Evolutionary conservation across 441 rosid species (phyloP), one percentile per base, ranked within the genome.

Genomic region (Daphne laureola): DNA sequence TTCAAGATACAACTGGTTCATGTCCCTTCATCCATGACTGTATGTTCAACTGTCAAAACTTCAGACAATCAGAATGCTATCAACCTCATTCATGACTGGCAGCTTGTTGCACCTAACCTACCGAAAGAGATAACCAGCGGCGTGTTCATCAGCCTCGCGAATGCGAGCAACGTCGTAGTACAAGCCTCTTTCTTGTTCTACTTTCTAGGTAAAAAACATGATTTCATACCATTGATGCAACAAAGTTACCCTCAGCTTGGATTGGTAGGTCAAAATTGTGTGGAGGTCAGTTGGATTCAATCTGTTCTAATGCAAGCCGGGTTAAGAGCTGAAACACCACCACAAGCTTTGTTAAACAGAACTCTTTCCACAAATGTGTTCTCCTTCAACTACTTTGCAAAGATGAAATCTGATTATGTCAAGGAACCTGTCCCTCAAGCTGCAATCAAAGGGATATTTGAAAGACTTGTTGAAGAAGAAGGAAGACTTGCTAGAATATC

Each of bases 221-320:
- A 56, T 11, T 79, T 70, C 41, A 12, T 82, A 21, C 54, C 71
- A 2, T 44, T 76, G 17, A 14, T 78, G 54, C 73, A 52, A 7
- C 55, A 17, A 14, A 64, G 57, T 59, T 78, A 80, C 16, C 87
- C 82, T 13, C 78, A 82, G 52, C 23, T 85, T 17, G 79, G 75
- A 13, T 12, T 85, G 6, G 46, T 16, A 31, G 67, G 54, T 41
- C 51, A 67, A 1, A 78, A 82, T 49, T 78, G 83, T 65, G 61
- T 65, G 16, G 87, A 80, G 58, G 78, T 77, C 61, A 80, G 72
- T n/a, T 82, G 93, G 93, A 71, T 31, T 9, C 9, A 31, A 31
- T 31, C 38, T 31, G 38, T 31, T 31, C 38, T 31, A 31, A 2
- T 31, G 9, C 38, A 31, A 31, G 38, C 38, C 4, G 38, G 38